phyloP scores from a whole-genome alignment of 177 flowering plant genomes.

The Vitis hybrid region DNA sequence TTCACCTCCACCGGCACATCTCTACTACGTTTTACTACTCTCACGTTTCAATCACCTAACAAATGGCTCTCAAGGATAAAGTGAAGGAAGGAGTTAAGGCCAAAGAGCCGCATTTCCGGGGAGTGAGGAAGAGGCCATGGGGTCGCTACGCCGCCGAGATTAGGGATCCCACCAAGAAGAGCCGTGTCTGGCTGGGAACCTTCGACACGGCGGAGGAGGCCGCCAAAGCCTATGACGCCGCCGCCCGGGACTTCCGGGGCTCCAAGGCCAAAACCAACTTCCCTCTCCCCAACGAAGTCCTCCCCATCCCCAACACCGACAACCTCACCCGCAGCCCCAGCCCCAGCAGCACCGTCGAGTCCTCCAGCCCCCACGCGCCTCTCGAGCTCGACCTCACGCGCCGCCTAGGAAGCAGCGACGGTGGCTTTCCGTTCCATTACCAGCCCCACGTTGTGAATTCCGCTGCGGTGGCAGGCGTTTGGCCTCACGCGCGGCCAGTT shows the following conservation, averaged over 20 bases:
- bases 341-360: slow-evolving; percentile 42
- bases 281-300: slow-evolving; percentile 12
- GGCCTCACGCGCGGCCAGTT: slow-evolving; percentile 17
- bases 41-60: neutral
- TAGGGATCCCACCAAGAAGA: slow-evolving; percentile 45
- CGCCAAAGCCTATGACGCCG: slow-evolving; percentile 47
- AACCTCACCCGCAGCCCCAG: slow-evolving; percentile 18
- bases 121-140: slow-evolving; percentile 55
- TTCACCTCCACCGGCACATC: neutral
- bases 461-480: neutral
- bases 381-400: slow-evolving; percentile 24
- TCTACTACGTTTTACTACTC: neutral
- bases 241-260: slow-evolving; percentile 48
- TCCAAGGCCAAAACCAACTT: slow-evolving; percentile 53
- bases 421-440: slow-evolving; percentile 15
- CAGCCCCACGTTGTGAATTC: slow-evolving; percentile 11
- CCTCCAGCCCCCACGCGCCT: slow-evolving; percentile 20
- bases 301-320: neutral
- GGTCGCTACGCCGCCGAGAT: slow-evolving; percentile 56
- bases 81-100: neutral
- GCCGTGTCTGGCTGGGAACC: slow-evolving; percentile 51
- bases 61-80: slow-evolving; percentile 28
- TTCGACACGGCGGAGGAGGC: slow-evolving; percentile 55
- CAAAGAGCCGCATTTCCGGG: slow-evolving; percentile 35
- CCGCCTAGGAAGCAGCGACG: slow-evolving; percentile 12